Evolutionary conservation across 2,329 filamentous ascomycete species (phyloP), one percentile per base, ranked within the genome.

Genomic region (Xylariales sp.): DNA sequence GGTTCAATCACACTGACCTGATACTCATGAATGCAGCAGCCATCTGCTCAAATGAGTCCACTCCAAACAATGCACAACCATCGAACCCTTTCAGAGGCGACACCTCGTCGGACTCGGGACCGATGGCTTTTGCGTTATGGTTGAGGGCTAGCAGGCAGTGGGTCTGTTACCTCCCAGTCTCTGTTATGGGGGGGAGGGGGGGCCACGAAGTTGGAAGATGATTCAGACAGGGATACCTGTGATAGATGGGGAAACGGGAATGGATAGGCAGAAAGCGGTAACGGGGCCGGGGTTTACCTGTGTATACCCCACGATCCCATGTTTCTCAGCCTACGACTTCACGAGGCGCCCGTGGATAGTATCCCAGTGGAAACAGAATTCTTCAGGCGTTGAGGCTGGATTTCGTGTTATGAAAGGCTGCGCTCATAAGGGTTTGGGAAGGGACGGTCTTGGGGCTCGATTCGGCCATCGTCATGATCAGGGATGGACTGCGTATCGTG

Each of bases 361-460:
- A 39, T 58, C 42, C 60, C 60, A 64, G 47, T 61, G 59, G 33
- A 56, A 43, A 53, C 61, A 61, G 49, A 63, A 62, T 36, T 60
- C 46, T 9, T 49, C 56, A 15, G 42, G 53, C 5, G 54, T 57
- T 16, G 61, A 43, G 27, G 48, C 44, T n/a, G 50, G 54, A 18
- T 56, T 54, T 14, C 58, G 54, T 35, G 50, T 54, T 38, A 59
- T 52, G 45, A n/a, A 52, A 55, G 29, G 48, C 45, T 22, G 53
- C 46, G 40, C 46, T 50, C 31, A 41, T 41, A 22, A 41, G 39
- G 10, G 28, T 34, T n/a, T 41, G 39, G 7, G 31, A 18, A 20
- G 28, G 15, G 10, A n/a, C 14, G n/a, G 18, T 22, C 16, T 21
- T 20, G 19, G 16, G n/a, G n/a, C n/a, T 27, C 24, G 24, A 27